Base-by-base conservation (phyloP, 2,329 filamentous ascomycete genomes). In the Paecilomyces dactylethromorphus region DNA sequence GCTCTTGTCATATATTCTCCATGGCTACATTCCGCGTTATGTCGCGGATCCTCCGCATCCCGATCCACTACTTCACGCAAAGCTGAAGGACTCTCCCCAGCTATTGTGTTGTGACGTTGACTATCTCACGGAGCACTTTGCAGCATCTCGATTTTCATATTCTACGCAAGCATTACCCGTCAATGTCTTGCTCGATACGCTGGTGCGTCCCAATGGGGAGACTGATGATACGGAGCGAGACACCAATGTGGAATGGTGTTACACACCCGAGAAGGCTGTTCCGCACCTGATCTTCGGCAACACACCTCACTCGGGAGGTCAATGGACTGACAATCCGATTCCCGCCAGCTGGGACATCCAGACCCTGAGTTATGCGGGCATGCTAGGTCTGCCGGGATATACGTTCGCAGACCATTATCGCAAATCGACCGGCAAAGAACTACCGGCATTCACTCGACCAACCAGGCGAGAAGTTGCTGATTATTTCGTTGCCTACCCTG, bases 1-100 rank as follows among this genome's bases (percentile, higher is more conserved):
- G 72, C 82, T 86, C 64, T 76, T 87, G 35, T 85, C 83, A 53
- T 87, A 84, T 69, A 84, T 86, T 51, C 78, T 87, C 29, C 83
- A 87, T 70, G 84, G 84, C 39, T 77, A 86, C 65, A 75, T 85
- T 56, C 84, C 84, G 4, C 80, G 78, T 66, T 87, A 87, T 65
- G 71, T 78, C 39, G 71, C 78, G 2, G 64, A 72, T 24, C 72
- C 70, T 57, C 79, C 79, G 35, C 84, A 87, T 70, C 82, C 83
- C 35, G 84, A 87, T 69, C 71, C 76, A 31, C 73, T 86, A 21
- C 76, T 86, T 7, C 79, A 85, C 66, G 69, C 76, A 49, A 86
- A 85, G 64, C 74, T 86, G n/a, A 75, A 74, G 54, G 69, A 74
- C 55, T 63, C 72, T 2, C 74, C 78, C 5, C 76, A 78, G 54